phyloP scores from a whole-genome alignment of 345 rosid genomes.

The Eucalyptus dawsonii region DNA sequence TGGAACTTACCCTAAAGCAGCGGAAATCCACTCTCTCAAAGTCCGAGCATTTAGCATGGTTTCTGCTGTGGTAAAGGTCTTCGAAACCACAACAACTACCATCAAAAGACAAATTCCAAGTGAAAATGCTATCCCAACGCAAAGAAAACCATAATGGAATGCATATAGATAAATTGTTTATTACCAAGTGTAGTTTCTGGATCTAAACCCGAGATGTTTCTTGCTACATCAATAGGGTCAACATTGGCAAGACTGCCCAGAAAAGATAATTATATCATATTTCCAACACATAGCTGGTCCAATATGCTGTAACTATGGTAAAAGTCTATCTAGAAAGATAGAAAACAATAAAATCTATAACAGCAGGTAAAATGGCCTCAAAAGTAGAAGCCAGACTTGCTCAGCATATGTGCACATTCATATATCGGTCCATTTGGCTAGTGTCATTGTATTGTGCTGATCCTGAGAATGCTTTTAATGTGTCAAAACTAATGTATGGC shows the following conservation, averaged over 20 bases:
- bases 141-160: background rate
- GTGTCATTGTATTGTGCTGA: background rate
- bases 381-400: background rate
- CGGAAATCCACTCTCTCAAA: slow-evolving; percentile 85
- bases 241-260: slow-evolving; percentile 86
- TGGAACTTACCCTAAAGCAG: slow-evolving; percentile 79
- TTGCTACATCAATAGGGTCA: slow-evolving; percentile 93
- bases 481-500: background rate
- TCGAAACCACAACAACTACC: slow-evolving; percentile 93
- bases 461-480: background rate
- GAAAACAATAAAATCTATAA: background rate
- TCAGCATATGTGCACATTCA: background rate
- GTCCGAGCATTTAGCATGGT: slow-evolving; percentile 98
- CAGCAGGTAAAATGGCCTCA: background rate
- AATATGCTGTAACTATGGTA: background rate
- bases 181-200: slow-evolving; percentile 95
- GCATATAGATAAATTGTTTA: background rate
- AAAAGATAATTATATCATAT: background rate
- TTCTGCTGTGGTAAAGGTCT: slow-evolving; percentile 98
- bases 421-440: background rate
- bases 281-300: background rate
- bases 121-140: background rate
- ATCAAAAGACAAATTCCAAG: background rate
- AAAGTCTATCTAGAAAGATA: background rate
- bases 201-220: slow-evolving; percentile 59